Percentiles rank a stretch among this genome's conserved stretches.
phyloP scores from a whole-genome alignment of 352 stramenopile species.

The Albugo candida region DNA sequence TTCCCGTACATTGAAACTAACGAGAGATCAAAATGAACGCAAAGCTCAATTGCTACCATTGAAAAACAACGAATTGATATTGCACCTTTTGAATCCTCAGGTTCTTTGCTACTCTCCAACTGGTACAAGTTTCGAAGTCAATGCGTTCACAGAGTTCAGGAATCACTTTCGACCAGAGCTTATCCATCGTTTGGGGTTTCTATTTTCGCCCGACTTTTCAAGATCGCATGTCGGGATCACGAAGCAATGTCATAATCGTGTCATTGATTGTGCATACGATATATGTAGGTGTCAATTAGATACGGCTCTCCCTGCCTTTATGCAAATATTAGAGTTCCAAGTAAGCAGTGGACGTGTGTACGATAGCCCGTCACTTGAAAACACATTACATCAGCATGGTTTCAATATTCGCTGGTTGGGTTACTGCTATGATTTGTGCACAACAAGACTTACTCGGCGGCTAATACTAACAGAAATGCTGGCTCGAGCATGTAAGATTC shows the following conservation, averaged over 20 bases:
- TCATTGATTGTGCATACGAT: no score
- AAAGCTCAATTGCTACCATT: no score
- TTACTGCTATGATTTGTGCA: constrained; percentile 27
- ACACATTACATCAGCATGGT: constrained; percentile 21
- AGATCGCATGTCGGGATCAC: constrained; percentile 20
- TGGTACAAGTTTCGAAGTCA: neutral
- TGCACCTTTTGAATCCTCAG: no score
- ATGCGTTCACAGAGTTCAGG: neutral
- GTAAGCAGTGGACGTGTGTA: constrained; percentile 10
- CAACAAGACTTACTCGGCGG: constrained; percentile 19
- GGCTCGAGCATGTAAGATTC: constrained; percentile 28
- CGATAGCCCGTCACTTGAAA: constrained; percentile 22
- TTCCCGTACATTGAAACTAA: no score
- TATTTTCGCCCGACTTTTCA: constrained; percentile 16
- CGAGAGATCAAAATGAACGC: no score
- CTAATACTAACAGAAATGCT: constrained; percentile 38
- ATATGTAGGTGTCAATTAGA: no score
- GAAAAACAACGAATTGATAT: no score
- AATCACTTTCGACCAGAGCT: neutral
- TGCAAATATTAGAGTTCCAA: constrained; percentile 16
- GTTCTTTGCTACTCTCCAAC: no score
- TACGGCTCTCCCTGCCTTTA: constrained; percentile 21
- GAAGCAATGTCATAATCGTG: constrained; percentile 4
- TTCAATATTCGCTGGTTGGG: constrained; percentile 41
- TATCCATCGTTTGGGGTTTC: constrained; percentile 11